phyloP scores from a whole-genome alignment of 306 rosid species.

The Mucuna pruriens region DNA sequence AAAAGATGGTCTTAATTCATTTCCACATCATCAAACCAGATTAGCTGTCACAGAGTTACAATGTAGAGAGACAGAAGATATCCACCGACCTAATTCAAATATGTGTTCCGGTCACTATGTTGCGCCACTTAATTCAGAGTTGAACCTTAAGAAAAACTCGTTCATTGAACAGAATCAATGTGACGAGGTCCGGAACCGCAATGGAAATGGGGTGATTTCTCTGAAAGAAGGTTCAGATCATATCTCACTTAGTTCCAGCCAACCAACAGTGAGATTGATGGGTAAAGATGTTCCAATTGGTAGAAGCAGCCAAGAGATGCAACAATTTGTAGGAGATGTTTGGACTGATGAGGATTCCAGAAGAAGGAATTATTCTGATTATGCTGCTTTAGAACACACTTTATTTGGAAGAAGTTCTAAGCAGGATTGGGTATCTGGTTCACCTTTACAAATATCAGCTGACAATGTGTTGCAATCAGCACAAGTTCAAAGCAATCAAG shows the following conservation, averaged over 20 bases:
- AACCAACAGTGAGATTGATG: constrained; percentile 96
- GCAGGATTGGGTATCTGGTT: constrained; percentile 52
- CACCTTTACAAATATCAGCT: constrained; percentile 44
- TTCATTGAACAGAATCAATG: constrained; percentile 53
- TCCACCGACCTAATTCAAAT: constrained; percentile 49
- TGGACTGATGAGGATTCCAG: constrained; percentile 69
- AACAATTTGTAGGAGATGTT: constrained; percentile 55
- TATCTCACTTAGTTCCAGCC: constrained; percentile 51
- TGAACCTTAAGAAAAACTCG: constrained; percentile 42
- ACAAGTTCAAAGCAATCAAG: constrained; percentile 46
- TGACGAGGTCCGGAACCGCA: constrained; percentile 53
- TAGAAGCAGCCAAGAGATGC: constrained; percentile 66
- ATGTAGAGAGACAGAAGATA: constrained; percentile 55
- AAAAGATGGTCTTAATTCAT: constrained; percentile 50
- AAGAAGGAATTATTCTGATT: constrained; percentile 50
- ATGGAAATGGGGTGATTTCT: constrained; percentile 42
- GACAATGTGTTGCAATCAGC: constrained; percentile 42
- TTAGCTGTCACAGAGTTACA: constrained; percentile 58
- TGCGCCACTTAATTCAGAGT: constrained; percentile 51
- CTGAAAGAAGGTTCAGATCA: constrained; percentile 57
- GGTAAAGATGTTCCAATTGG: constrained; percentile 98
- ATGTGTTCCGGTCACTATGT: constrained; percentile 49
- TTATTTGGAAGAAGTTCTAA: constrained; percentile 51
- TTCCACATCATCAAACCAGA: constrained; percentile 68
- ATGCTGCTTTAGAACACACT: constrained; percentile 46